Percentiles rank a stretch among this genome's conserved stretches.
phyloP scores from a whole-genome alignment of 306 rosid species.

The Vachellia pachyceras region DNA sequence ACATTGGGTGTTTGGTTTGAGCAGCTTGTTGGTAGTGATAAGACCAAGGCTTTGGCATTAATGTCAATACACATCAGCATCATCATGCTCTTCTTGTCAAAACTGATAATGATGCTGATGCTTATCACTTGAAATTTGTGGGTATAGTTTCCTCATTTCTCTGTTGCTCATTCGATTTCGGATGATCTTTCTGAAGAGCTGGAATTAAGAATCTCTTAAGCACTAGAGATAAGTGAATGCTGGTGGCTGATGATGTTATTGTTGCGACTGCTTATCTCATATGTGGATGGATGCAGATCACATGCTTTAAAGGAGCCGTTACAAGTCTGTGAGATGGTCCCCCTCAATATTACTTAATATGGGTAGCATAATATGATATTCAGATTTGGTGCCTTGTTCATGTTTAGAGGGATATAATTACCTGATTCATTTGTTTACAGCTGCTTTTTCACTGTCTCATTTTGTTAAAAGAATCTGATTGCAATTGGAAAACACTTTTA shows the following conservation, averaged over 20 bases:
- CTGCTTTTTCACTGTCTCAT: neutral
- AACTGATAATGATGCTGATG: conserved; percentile 7
- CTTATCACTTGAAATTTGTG: neutral
- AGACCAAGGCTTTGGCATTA: conserved; percentile 28
- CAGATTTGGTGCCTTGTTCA: neutral
- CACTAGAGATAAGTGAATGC: too few relatives aligned
- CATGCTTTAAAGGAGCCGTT: too few relatives aligned
- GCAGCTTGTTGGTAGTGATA: neutral
- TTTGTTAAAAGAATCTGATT: neutral
- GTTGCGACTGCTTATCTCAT: too few relatives aligned
- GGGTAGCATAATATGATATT: neutral
- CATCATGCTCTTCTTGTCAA: neutral
- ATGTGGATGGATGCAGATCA: too few relatives aligned
- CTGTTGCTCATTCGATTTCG: too few relatives aligned
- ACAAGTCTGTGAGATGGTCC: too few relatives aligned
- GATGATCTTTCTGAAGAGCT: too few relatives aligned
- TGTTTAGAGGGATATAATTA: neutral
- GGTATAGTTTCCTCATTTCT: neutral
- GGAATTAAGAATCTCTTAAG: too few relatives aligned
- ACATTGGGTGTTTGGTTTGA: neutral
- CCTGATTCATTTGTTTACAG: neutral
- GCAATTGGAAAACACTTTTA: too few relatives aligned
- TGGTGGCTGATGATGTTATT: too few relatives aligned
- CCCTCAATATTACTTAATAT: too few relatives aligned
- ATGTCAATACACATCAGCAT: neutral